These are phyloP conservation scores for Megacollybia marginata DNA, from an alignment of 768 basidiomycete species.

Conservation along the genomic window DNA sequence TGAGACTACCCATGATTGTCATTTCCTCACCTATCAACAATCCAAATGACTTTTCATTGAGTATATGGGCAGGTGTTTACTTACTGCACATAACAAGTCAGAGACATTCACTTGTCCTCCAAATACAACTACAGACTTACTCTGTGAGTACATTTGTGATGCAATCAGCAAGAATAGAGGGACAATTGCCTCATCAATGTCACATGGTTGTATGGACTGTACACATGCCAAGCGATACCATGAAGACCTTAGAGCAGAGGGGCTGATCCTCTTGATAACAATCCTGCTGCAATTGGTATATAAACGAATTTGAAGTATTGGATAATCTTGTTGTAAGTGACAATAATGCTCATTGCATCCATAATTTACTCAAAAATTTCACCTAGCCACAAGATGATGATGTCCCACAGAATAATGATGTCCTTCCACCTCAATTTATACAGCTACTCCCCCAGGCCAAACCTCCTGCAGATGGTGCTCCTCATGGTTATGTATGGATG, in stretches of 20 bases:
- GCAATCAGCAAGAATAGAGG: constrained; percentile 5
- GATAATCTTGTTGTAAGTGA: not conserved
- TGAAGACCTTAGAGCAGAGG: constrained; percentile 2
- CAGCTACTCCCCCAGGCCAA: too few relatives aligned
- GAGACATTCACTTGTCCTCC: constrained; percentile 4
- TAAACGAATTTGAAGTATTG: not conserved
- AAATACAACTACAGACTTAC: constrained; percentile 2
- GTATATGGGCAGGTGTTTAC: constrained; percentile 8
- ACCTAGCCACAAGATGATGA: too few relatives aligned
- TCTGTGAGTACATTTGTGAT: too few relatives aligned
- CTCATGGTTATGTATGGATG: constrained; percentile 10
- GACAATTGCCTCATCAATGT: constrained; percentile 1
- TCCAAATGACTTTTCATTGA: constrained; percentile 12
- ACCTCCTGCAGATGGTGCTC: constrained; percentile 1
- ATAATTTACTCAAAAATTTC: too few relatives aligned
- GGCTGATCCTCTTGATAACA: not conserved
- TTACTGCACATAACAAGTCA: constrained; percentile 4
- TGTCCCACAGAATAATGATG: too few relatives aligned
- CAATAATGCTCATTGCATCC: too few relatives aligned
- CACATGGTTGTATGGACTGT: constrained; percentile 12
- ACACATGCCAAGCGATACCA: too few relatives aligned
- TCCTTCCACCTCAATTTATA: too few relatives aligned
- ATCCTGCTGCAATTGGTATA: not conserved
- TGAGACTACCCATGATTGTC: not conserved
- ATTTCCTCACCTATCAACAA: constrained; percentile 6